A percentile compares a stretch with the other conserved stretches of the same genome.
phyloP scores from a whole-genome alignment of 495 filamentous ascomycete species.

The Sordaria brevicollis region DNA sequence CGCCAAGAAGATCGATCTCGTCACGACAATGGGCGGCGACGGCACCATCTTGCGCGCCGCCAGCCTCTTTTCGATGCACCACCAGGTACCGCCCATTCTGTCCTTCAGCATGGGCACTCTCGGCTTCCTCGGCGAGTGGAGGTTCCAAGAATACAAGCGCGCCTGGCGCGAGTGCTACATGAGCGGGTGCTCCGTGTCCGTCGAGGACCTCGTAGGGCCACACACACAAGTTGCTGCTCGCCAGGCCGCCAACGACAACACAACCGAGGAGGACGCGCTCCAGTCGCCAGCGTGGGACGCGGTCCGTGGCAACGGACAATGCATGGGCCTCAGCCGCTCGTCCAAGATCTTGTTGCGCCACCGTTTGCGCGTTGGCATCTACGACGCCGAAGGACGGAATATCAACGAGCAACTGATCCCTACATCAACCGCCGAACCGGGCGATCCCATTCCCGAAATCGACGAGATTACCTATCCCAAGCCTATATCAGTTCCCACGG shows the following conservation, averaged over 20 bases:
- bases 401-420: constrained; percentile 39
- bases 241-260: constrained; percentile 7
- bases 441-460: constrained; percentile 17
- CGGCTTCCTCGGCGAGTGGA: constrained; percentile 94
- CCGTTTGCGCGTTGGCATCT: constrained; percentile 73
- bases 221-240: constrained; percentile 30
- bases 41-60: constrained; percentile 90
- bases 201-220: constrained; percentile 31
- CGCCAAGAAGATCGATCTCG: constrained; percentile 67
- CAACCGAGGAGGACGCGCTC: background rate
- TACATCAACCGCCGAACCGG: constrained; percentile 32
- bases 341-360: constrained; percentile 78
- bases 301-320: constrained; percentile 71
- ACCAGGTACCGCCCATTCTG: constrained; percentile 79
- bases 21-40: constrained; percentile 85
- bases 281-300: constrained; percentile 47
- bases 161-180: constrained; percentile 91
- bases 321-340: constrained; percentile 62
- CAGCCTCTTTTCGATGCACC: constrained; percentile 76
- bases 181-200: constrained; percentile 59
- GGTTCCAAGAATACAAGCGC: constrained; percentile 78
- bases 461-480: background rate
- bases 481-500: background rate
- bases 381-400: constrained; percentile 48
- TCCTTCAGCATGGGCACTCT: constrained; percentile 95